phyloP scores from a whole-genome alignment of 805 yeast species.

The Hanseniaspora opuntiae region DNA sequence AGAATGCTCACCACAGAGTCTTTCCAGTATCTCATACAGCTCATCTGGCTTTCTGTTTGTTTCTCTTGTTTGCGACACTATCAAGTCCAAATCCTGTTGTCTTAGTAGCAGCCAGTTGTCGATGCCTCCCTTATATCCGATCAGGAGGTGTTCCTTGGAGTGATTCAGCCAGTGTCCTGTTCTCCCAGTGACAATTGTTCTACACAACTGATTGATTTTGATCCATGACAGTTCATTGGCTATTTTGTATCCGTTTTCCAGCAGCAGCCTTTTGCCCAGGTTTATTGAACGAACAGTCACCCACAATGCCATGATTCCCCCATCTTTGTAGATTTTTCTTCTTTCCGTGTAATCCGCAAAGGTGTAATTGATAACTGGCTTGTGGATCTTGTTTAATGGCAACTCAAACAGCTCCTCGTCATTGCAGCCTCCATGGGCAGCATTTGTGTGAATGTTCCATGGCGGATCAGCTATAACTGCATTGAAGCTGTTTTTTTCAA shows the following conservation, averaged over 20 bases:
- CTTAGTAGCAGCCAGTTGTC: constrained; percentile 53
- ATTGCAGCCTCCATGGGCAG: constrained; percentile 64
- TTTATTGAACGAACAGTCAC: constrained; percentile 92
- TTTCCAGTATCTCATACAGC: constrained; percentile 68
- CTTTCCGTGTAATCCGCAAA: background rate
- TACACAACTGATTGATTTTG: constrained; percentile 70
- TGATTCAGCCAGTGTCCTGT: constrained; percentile 97
- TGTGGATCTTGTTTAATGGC: constrained; percentile 53
- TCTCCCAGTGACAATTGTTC: constrained; percentile 88
- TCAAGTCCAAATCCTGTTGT: constrained; percentile 56
- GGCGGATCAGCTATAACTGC: constrained; percentile 87
- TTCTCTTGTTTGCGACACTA: constrained; percentile 76
- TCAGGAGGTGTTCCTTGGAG: constrained; percentile 77
- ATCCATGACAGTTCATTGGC: constrained; percentile 81
- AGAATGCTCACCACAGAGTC: constrained; percentile 64
- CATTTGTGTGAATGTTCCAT: constrained; percentile 89
- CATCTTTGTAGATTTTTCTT: constrained; percentile 28
- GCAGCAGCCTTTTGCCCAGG: constrained; percentile 62
- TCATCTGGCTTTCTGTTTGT: constrained; percentile 88
- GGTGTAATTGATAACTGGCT: background rate
- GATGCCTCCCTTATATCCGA: constrained; percentile 64
- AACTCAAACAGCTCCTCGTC: constrained; percentile 59
- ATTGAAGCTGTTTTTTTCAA: constrained; percentile 56
- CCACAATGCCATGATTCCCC: constrained; percentile 78
- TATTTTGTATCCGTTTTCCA: constrained; percentile 70